Conservation (phyloP, 2,329 filamentous ascomycete genomes). For the Monosporascus sp. region DNA sequence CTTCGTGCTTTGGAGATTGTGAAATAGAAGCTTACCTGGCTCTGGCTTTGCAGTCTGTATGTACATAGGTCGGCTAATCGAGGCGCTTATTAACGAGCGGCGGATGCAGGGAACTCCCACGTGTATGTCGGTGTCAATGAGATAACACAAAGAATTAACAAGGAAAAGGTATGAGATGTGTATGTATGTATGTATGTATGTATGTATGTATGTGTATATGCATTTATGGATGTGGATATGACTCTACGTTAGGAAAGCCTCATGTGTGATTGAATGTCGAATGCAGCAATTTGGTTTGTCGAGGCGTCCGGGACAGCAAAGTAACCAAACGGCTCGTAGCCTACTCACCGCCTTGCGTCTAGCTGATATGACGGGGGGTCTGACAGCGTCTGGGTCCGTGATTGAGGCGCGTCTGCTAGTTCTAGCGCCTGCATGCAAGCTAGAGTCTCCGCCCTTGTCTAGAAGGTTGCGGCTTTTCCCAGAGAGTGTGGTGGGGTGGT, state of each 20-base stretch:
- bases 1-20: too few species aligned
- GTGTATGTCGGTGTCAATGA: too few species aligned
- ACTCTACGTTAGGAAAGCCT: constrained; percentile 2
- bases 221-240: constrained; percentile 3
- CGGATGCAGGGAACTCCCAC: too few species aligned
- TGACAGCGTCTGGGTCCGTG: constrained; percentile 19
- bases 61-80: too few species aligned
- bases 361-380: constrained; percentile 15
- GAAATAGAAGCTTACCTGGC: too few species aligned
- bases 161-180: neutral
- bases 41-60: too few species aligned
- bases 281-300: constrained; percentile 19
- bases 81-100: too few species aligned
- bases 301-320: constrained; percentile 7
- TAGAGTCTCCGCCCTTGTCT: neutral
- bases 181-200: constrained; percentile 1
- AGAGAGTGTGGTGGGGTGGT: neutral
- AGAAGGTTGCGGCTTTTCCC: neutral
- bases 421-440: constrained; percentile 21
- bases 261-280: constrained; percentile 13
- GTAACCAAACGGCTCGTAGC: constrained; percentile 32
- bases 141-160: too few species aligned
- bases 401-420: constrained; percentile 15
- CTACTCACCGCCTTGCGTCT: constrained; percentile 31
- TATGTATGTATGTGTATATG: constrained; percentile 1